A percentile compares a stretch with the other conserved stretches of the same genome.
phyloP scores from a whole-genome alignment of 1,284 basidiomycete genomes.

The Cerioporus squamosus region DNA sequence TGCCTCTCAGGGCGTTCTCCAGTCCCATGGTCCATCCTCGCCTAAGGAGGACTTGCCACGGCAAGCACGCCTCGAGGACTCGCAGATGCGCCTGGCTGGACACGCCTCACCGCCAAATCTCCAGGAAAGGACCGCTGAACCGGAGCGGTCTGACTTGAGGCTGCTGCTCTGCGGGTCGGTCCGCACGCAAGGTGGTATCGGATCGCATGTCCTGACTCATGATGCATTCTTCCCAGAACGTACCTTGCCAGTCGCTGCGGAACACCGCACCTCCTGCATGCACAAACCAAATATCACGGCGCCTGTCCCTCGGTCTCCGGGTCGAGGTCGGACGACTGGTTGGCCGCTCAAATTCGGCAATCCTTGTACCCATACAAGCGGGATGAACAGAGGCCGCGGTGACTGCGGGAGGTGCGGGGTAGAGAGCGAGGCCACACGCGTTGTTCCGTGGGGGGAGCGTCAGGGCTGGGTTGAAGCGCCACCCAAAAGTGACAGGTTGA shows the following conservation, averaged over 20 bases:
- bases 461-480: conserved; percentile 1
- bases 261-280: conserved; percentile 14
- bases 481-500: conserved; percentile 14
- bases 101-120: conserved; percentile 14
- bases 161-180: conserved; percentile 12
- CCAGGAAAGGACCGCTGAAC: conserved; percentile 18
- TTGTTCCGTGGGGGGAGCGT: background rate
- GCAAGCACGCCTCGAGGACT: conserved; percentile 19
- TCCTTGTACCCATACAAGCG: background rate
- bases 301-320: conserved; percentile 6
- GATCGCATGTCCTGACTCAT: conserved; percentile 16
- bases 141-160: conserved; percentile 11
- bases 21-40: background rate
- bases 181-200: conserved; percentile 6
- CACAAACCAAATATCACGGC: conserved; percentile 11
- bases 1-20: conserved; percentile 8
- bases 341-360: background rate
- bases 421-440: background rate
- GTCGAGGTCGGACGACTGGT: background rate
- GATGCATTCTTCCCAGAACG: conserved; percentile 8
- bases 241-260: background rate
- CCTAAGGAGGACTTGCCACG: conserved; percentile 18
- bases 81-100: conserved; percentile 6
- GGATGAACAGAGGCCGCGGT: background rate
- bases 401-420: no score